These are phyloP conservation scores for Eudorina sp. DNA, from an alignment of 139 green algal species.

Conservation along the genomic window DNA sequence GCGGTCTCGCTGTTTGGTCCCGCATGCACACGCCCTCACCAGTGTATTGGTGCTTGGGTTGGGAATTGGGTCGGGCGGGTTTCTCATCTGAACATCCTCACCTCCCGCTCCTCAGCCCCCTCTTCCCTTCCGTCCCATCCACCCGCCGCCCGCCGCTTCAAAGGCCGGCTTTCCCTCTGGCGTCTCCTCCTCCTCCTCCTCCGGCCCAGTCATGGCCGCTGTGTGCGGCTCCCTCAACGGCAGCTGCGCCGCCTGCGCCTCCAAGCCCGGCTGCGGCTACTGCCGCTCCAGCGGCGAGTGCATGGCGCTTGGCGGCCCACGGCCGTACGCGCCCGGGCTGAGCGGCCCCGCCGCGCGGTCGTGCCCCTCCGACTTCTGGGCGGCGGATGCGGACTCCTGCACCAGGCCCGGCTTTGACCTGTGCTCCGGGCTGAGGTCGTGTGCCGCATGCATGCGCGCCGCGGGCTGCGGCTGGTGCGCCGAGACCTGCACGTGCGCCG, in stretches of 20 bases:
- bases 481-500: not conserved
- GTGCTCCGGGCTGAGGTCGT: not conserved
- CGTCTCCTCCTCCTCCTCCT: not conserved
- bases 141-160: not conserved
- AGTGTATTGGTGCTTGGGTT: not conserved
- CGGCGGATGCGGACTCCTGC: not conserved
- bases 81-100: not conserved
- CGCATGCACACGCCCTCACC: too few relatives aligned
- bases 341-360: not conserved
- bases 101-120: too few relatives aligned
- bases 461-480: constrained; percentile 32
- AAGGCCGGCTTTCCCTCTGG: not conserved
- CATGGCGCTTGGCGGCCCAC: constrained; percentile 2
- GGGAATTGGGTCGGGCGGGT: not conserved
- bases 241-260: not conserved
- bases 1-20: too few relatives aligned
- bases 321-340: too few relatives aligned
- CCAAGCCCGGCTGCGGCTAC: not conserved
- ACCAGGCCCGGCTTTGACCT: too few relatives aligned
- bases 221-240: constrained; percentile 14
- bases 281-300: constrained; percentile 12
- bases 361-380: not conserved
- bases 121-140: not conserved
- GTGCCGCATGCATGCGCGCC: not conserved
- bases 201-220: not conserved